These are phyloP conservation scores for Pseudogymnoascus sp. DNA, from an alignment of 2,329 filamentous ascomycete genomes.

Conservation along the genomic window DNA sequence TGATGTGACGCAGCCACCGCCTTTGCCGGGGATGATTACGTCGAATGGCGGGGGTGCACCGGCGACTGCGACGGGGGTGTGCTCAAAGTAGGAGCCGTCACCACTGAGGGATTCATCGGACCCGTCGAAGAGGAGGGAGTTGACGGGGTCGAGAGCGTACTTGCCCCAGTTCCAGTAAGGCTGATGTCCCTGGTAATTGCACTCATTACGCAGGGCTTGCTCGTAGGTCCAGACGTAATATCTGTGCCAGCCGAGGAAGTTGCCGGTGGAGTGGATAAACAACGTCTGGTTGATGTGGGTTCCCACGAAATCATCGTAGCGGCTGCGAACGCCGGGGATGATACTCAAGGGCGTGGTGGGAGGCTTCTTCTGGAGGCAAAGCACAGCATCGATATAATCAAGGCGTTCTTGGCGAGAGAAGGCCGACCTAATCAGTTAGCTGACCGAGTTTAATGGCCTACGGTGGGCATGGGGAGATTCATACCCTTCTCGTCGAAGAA, in stretches of 20 bases:
- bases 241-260: slow-evolving; percentile 41
- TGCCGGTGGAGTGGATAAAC: slow-evolving; percentile 23
- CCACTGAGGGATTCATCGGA: slow-evolving; percentile 44
- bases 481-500: slow-evolving; percentile 39
- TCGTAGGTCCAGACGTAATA: slow-evolving; percentile 38
- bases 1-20: slow-evolving; percentile 47
- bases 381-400: slow-evolving; percentile 33
- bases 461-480: neutral
- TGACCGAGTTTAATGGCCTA: neutral
- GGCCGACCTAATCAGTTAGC: slow-evolving; percentile 16
- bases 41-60: slow-evolving; percentile 15
- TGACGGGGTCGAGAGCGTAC: slow-evolving; percentile 38
- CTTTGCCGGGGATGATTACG: slow-evolving; percentile 41
- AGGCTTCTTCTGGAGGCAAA: slow-evolving; percentile 31
- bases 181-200: slow-evolving; percentile 38
- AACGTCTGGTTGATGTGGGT: slow-evolving; percentile 32
- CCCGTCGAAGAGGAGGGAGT: slow-evolving; percentile 50
- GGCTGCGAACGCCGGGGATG: slow-evolving; percentile 29
- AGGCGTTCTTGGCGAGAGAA: slow-evolving; percentile 19
- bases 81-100: slow-evolving; percentile 35
- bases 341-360: slow-evolving; percentile 28
- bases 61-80: slow-evolving; percentile 25
- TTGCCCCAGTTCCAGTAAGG: slow-evolving; percentile 43
- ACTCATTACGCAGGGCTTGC: slow-evolving; percentile 36
- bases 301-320: slow-evolving; percentile 35